phyloP scores from a whole-genome alignment of 352 stramenopile species.

The Globisporangium iwayamae region DNA sequence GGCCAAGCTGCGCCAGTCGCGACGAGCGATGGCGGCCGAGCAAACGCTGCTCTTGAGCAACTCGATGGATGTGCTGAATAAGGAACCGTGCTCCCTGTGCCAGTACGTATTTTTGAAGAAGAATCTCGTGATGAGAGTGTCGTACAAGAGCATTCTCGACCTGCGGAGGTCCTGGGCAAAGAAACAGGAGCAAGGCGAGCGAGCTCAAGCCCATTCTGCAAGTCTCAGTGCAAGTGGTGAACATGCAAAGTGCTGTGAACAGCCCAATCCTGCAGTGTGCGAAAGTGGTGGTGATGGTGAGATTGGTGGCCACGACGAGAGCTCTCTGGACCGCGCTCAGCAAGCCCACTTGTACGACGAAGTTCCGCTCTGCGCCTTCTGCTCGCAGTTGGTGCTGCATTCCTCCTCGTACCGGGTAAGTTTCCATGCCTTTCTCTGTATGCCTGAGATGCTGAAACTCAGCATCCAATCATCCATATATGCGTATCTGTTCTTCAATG shows the following conservation, averaged over 20 bases:
- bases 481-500: neutral
- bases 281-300: conserved; percentile 2
- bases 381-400: conserved; percentile 52
- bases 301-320: conserved; percentile 4
- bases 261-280: neutral
- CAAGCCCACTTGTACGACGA: conserved; percentile 59
- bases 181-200: neutral
- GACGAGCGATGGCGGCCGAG: conserved; percentile 31
- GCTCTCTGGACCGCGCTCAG: conserved; percentile 21
- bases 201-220: neutral
- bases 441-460: neutral
- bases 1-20: conserved; percentile 33
- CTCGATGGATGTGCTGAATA: conserved; percentile 49
- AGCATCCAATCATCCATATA: neutral
- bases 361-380: conserved; percentile 52
- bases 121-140: conserved; percentile 52
- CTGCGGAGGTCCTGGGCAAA: conserved; percentile 37
- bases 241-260: neutral
- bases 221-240: neutral
- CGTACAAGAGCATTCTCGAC: conserved; percentile 62
- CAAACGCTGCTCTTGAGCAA: conserved; percentile 45
- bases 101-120: conserved; percentile 54
- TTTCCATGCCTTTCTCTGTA: neutral
- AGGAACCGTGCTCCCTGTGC: conserved; percentile 53
- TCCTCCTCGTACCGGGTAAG: conserved; percentile 41